phyloP scores from a whole-genome alignment of 2,329 filamentous ascomycete species.

The Phaeosphaeriaceae sp. region DNA sequence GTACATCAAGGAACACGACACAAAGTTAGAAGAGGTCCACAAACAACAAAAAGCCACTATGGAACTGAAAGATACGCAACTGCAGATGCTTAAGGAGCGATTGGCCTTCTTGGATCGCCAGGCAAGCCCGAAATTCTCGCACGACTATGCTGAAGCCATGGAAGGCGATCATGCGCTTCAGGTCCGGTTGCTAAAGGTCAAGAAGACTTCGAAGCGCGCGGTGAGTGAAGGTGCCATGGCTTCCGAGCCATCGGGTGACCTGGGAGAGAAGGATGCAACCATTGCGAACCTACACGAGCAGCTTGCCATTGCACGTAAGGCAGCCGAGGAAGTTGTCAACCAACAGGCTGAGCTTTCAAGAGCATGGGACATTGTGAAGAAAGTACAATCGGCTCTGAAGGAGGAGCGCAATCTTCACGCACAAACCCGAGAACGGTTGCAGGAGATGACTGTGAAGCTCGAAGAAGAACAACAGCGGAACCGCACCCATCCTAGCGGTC shows the following conservation, averaged over 20 bases:
- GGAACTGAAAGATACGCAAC: conserved; percentile 40
- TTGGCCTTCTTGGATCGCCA: conserved; percentile 33
- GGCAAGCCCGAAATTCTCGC: conserved; percentile 16
- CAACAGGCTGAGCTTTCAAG: conserved; percentile 39
- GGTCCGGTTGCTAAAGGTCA: conserved; percentile 38
- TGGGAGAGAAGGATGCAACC: conserved; percentile 34
- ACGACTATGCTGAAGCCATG: conserved; percentile 18
- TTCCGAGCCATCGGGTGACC: conserved; percentile 13
- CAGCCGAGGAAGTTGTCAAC: conserved; percentile 32
- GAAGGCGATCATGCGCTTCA: conserved; percentile 40
- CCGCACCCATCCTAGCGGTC: conserved; percentile 11
- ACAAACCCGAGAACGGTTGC: conserved; percentile 33
- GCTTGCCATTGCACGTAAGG: conserved; percentile 24
- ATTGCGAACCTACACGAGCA: conserved; percentile 39
- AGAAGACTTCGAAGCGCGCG: conserved; percentile 27
- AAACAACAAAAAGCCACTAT: conserved; percentile 35
- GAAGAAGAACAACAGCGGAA: conserved; percentile 16
- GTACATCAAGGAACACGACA: conserved; percentile 38
- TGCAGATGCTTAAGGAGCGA: conserved; percentile 38
- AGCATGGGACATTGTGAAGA: conserved; percentile 41
- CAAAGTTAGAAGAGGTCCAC: conserved; percentile 31
- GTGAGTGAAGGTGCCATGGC: background rate
- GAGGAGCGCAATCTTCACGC: conserved; percentile 36
- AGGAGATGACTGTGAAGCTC: conserved; percentile 26
- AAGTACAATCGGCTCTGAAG: conserved; percentile 34